Evolutionary conservation across 1,139 yeast genomes (phyloP), one percentile per base, ranked within the genome.

Genomic region (Protomyces lactucae-debilis): DNA sequence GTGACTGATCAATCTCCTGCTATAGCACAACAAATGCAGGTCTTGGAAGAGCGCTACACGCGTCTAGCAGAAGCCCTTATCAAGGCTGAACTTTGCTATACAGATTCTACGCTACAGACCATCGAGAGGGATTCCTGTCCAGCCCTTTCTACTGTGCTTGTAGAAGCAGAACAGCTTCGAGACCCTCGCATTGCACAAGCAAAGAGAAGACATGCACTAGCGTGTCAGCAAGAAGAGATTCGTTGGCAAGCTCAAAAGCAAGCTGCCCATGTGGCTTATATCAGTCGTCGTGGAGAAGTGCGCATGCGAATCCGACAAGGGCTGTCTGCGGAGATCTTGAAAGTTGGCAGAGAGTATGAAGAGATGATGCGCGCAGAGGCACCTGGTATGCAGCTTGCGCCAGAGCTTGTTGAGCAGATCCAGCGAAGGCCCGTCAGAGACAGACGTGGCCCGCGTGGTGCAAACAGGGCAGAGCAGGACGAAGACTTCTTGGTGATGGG

Each of bases 401-500:
- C 39, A 6, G 16, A 21, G 12, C 10, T 56, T 10, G 9, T 43
- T 6, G 57, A 28, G 23, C 18, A 8, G 14, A 35, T 35, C 12
- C 55, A 14, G 23, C 25, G 16, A 10, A 18, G 3, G 43, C 35
- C 35, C 5, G 23, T 32, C 43, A 35, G 43, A 10, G 23, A n/a
- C n/a, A n/a, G 37, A 21, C 18, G 12, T 1, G 25, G 28, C 25
- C 63, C 63, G 23, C 10, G 39, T 9, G 57, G 53, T 16, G 56
- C 57, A 5, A 21, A 51, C 25, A 48, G 28, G 52, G 40, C 52
- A n/a, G 57, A 59, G 53, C 28, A 28, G 10, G 63, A 59, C 35
- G 63, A 59, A 36, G 63, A 59, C 35, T 16, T 52, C 8, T 25
- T 59, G 32, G 37, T 59, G 40, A 25, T 59, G 52, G 57, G 48